Evolutionary conservation across 805 yeast genomes (phyloP), one percentile per base, ranked within the genome.

Genomic region (Candida caryicola): DNA sequence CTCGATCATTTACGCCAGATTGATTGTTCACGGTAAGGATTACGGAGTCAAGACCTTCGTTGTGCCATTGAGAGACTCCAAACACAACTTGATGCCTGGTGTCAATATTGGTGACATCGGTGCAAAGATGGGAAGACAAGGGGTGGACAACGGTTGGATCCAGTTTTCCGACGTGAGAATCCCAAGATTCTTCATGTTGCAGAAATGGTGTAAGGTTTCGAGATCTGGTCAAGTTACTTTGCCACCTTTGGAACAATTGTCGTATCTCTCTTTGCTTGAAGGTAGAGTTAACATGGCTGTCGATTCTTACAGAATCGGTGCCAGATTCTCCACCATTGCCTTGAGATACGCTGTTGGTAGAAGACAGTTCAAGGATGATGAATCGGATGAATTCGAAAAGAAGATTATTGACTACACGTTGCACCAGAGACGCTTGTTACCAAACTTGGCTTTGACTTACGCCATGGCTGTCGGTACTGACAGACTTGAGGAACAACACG

Each of bases 91-190:
- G 43, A 64, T 75, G 48, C 88, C 95, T 3, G 97, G 97, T 39
- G 68, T 90, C 40, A 64, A 85, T 23, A 72, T 88, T 47, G 97
- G 97, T 45, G 97, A 90, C 59, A 87, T 90, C 57, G 97, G 97
- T 40, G 79, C 85, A 47, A 90, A 90, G 66, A 88, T 90, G 95
- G 97, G 97, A 37, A 76, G 96, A 55, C 93, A 89, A 55, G 96
- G 95, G 41, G 85, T 90, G 49, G 97, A 90, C 57, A 90, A 90
- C 61, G 97, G 97, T 37, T 90, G 96, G 96, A 86, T 90, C 54
- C 96, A 89, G 65, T 90, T 85, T 66, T 72, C 85, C 34, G 73
- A 82, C 50, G 96, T 88, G 36, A 73, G 81, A 35, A 85, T 90
- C 46, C 97, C 97, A 39, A 76, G 89, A 45, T 82, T 76, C 57